These are phyloP conservation scores for Fusarium drepaniforme DNA, from an alignment of 2,329 filamentous ascomycete genomes.

Conservation along the genomic window DNA sequence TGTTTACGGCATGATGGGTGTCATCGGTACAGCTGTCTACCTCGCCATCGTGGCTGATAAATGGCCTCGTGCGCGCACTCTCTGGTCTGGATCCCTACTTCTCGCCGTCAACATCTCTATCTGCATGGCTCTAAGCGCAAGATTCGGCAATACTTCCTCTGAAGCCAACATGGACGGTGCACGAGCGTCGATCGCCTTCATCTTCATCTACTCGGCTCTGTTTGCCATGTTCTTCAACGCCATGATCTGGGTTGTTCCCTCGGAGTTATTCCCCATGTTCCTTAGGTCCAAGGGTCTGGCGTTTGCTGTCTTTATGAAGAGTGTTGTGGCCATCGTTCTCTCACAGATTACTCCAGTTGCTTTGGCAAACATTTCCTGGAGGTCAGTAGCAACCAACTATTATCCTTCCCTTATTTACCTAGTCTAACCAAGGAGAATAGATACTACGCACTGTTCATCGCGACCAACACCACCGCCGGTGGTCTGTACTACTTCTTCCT, in stretches of 20 bases:
- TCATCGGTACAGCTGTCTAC: constrained; percentile 47
- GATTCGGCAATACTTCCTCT: constrained; percentile 26
- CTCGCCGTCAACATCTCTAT: constrained; percentile 40
- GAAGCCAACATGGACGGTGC: constrained; percentile 33
- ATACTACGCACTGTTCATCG: neutral
- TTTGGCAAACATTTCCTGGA: constrained; percentile 4
- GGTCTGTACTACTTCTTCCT: neutral
- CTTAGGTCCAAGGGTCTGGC: constrained; percentile 35
- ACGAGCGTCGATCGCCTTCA: constrained; percentile 44
- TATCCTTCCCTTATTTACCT: neutral
- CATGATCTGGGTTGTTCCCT: constrained; percentile 45
- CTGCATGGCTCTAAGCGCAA: constrained; percentile 43
- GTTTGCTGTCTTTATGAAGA: constrained; percentile 43
- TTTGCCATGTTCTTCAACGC: constrained; percentile 51
- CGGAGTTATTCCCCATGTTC: constrained; percentile 44
- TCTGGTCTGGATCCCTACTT: constrained; percentile 31
- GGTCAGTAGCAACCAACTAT: neutral
- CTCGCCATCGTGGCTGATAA: constrained; percentile 45
- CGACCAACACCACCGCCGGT: neutral
- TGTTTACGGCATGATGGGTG: constrained; percentile 52
- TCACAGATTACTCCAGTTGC: constrained; percentile 45
- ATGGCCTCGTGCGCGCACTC: constrained; percentile 41
- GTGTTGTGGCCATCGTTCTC: constrained; percentile 46
- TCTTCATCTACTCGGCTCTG: constrained; percentile 46
- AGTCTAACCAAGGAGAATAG: neutral